Evolutionary conservation across 768 basidiomycete genomes (phyloP).

Genomic region (Artomyces pyxidatus): DNA sequence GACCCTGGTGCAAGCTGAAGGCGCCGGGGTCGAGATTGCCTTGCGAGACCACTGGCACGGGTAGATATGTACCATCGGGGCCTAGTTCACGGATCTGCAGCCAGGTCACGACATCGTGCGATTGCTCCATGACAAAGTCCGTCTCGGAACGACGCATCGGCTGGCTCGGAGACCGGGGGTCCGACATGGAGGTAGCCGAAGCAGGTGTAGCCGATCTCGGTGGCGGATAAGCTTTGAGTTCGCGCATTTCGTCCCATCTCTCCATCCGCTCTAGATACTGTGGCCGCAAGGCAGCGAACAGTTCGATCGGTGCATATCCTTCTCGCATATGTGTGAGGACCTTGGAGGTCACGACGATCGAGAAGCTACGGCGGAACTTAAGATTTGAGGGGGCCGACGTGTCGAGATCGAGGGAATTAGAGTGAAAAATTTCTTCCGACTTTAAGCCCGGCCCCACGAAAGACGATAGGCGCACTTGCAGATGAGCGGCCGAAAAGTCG

Average conservation of each 20-base stretch:
- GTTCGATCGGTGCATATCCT: constrained; percentile 81
- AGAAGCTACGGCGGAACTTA: constrained; percentile 77
- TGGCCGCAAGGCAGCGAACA: constrained; percentile 77
- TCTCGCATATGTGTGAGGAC: constrained; percentile 64
- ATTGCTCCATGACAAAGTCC: constrained; percentile 82
- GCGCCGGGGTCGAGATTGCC: constrained; percentile 73
- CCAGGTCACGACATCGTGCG: constrained; percentile 87
- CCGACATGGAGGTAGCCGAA: constrained; percentile 18
- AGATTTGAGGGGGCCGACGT: constrained; percentile 65
- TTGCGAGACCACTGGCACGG: constrained; percentile 76
- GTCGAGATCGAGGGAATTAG: constrained; percentile 67
- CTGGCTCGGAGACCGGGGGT: constrained; percentile 38
- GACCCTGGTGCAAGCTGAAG: constrained; percentile 87
- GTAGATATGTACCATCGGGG: constrained; percentile 74
- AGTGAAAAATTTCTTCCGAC: constrained; percentile 79
- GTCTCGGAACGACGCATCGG: constrained; percentile 89
- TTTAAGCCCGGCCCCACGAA: constrained; percentile 65
- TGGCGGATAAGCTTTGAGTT: constrained; percentile 46
- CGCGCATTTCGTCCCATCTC: constrained; percentile 90
- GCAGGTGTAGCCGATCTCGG: constrained; percentile 19
- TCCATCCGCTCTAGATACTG: constrained; percentile 86
- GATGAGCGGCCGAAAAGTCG: constrained; percentile 80
- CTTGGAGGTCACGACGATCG: constrained; percentile 66
- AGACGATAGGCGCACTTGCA: constrained; percentile 83
- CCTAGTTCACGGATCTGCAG: constrained; percentile 82